Evolutionary conservation across 352 stramenopile genomes (phyloP).

Genomic region (Phytophthora capsici): DNA sequence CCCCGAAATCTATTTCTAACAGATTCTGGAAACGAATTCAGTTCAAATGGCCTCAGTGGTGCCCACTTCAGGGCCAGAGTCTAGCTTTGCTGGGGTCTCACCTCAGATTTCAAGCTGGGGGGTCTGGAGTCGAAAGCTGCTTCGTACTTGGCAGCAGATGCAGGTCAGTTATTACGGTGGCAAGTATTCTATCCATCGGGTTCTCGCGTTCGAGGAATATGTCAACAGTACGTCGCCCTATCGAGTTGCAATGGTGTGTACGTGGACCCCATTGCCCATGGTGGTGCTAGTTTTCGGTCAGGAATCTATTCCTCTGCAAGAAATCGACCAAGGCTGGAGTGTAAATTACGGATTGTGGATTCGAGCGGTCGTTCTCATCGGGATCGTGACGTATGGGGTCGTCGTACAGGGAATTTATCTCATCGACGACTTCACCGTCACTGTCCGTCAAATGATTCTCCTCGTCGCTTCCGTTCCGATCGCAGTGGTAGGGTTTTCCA

Average conservation of each 20-base stretch:
- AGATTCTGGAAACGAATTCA: too few relatives aligned
- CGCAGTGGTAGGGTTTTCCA: not conserved
- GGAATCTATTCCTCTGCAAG: constrained; percentile 30
- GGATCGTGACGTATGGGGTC: constrained; percentile 13
- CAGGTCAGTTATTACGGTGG: constrained; percentile 38
- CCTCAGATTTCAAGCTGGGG: not conserved
- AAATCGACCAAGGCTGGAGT: constrained; percentile 11
- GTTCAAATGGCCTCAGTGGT: constrained; percentile 4
- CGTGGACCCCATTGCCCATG: constrained; percentile 21
- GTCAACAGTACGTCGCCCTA: constrained; percentile 5
- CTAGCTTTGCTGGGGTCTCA: too few relatives aligned
- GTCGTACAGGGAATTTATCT: constrained; percentile 24
- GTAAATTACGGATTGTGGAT: constrained; percentile 30
- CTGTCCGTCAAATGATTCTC: constrained; percentile 1
- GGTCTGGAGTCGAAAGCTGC: not conserved
- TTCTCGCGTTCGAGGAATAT: constrained; percentile 31
- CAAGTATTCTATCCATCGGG: constrained; percentile 34
- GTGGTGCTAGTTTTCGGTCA: constrained; percentile 14
- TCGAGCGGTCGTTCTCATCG: constrained; percentile 15
- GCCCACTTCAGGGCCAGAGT: not conserved
- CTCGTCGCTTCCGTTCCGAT: constrained; percentile 8
- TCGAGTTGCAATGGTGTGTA: constrained; percentile 12
- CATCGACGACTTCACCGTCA: constrained; percentile 19
- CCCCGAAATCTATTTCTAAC: too few relatives aligned
- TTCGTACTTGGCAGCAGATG: constrained; percentile 6